Base-by-base conservation (phyloP, 164 flowering plant genomes). In the Piper betle region DNA sequence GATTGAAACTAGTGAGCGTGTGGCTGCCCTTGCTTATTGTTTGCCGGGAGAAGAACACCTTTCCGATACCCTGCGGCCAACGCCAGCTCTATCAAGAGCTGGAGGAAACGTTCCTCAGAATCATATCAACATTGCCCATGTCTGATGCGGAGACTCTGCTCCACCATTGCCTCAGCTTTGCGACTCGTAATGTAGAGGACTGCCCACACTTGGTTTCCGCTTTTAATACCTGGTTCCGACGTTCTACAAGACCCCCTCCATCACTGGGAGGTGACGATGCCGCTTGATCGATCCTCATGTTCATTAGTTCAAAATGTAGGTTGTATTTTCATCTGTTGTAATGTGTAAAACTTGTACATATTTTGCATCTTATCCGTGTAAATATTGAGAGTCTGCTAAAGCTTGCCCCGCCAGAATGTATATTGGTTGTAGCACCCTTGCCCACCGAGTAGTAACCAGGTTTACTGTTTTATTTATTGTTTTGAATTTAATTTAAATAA, bases 21-120 rank as follows among this genome's bases (percentile, higher is more conserved):
- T 92, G 98, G 98, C 91, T 92, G 20, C 98, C 98, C 9, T 96
- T 89, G 74, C 76, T 92, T 71, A 76, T 81, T 7, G 82, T 81
- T 12, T 86, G 97, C 83, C 85, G 74, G 71, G 94, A 87, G 63
- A 78, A 72, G 64, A 78, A 72, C 40, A 70, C 62, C 12, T 64
- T 80, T 3, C 77, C 81, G 3, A 63, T 71, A 64, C 56, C 77
- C 9, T 53, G 77, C 8, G 73, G 72, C 59, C 80, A 79, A 37
- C 83, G 81, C 66, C 43, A 82, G 4, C 74, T 83, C 15, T 84
- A 75, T 60, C 68, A 73, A 60, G 96, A 90, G 58, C 77, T 92
- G 69, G 97, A 92, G 63, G 87, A 84, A 62, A 79, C 82, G 42
- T 90, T 92, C 72, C 70, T 92, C 62, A 78, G 66, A 65, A 87